phyloP scores from a whole-genome alignment of 805 yeast genomes.

The Hanseniaspora pseudoguilliermondii region DNA sequence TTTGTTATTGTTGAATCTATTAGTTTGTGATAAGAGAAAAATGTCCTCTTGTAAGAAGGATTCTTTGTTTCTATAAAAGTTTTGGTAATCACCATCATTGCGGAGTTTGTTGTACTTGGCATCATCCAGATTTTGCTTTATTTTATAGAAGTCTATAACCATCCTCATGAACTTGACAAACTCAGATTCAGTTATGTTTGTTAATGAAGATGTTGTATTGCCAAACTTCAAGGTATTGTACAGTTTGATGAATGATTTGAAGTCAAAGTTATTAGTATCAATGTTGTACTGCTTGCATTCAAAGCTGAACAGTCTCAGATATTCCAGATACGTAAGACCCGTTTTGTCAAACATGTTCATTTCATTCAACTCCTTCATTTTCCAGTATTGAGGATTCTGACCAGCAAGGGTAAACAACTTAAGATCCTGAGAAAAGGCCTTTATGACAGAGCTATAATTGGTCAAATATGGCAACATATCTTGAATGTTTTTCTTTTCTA shows the following conservation, averaged over 20 bases:
- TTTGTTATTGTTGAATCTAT: background rate
- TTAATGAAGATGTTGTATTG: background rate
- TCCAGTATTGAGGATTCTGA: background rate
- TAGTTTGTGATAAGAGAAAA: background rate
- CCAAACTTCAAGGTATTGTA: conserved; percentile 1
- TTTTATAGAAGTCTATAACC: conserved; percentile 5
- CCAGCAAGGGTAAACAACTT: background rate
- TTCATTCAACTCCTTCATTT: background rate
- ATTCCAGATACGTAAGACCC: background rate
- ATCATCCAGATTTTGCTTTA: background rate
- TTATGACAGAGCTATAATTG: conserved; percentile 1
- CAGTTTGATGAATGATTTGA: background rate
- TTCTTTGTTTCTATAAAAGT: background rate
- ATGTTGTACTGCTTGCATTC: background rate
- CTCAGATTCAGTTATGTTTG: background rate
- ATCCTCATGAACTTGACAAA: conserved; percentile 7
- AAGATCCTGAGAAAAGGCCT: conserved; percentile 8
- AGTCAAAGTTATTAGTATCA: conserved; percentile 1
- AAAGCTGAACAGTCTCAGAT: background rate
- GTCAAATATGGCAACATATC: conserved; percentile 5
- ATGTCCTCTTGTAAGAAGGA: background rate
- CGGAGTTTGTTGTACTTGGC: background rate
- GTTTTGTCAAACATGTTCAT: conserved; percentile 14
- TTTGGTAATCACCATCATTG: background rate
- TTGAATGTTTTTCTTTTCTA: background rate